Evolutionary conservation across 192 early-diverging fungal genomes (phyloP), one percentile per base, ranked within the genome.

Genomic region (Gigaspora rosea): DNA sequence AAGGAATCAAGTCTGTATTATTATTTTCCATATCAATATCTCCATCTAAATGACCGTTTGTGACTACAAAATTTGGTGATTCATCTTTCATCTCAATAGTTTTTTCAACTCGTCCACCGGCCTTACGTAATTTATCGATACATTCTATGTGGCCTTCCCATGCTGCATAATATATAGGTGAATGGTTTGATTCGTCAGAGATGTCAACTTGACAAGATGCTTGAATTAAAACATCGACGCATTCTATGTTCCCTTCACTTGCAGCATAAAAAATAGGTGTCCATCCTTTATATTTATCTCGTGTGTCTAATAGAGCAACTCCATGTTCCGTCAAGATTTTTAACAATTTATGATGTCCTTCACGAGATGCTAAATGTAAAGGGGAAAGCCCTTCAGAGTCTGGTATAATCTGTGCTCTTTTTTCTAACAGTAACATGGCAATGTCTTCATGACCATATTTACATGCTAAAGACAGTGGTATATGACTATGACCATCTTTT

Each of bases 201-300:
- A 91, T 79, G 52, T 92, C 88, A 46, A 92, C 86, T 36, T 90
- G 81, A 67, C 91, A 92, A 10, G 93, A 93, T 8, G 94, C 92
- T 20, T 90, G 89, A 3, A 98, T 78, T 62, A 99, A 79, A 12
- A 94, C 86, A 20, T 89, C 84, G 4, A 94, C 93, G 79, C 94
- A 95, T 12, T 92, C 91, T 6, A 86, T 78, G 77, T 98, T 91
- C 2, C 98, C 98, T 73, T 98, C 96, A 68, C 90, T 91, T 13
- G 94, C 94, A 0, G 96, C 93, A 83, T 94, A 98, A 71, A 99
- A 99, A n/a, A 98, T 80, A 0, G 98, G 96, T 7, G 96, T 93
- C 98, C 98, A 99, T 16, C 93, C 90, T 77, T 95, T 92, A 84
- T 98, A 95, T 80, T 92, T 91, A 80, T 99, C 98, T 4, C 84